These are phyloP conservation scores for Suillus cothurnatus DNA, from an alignment of 768 basidiomycete genomes.

Conservation along the genomic window DNA sequence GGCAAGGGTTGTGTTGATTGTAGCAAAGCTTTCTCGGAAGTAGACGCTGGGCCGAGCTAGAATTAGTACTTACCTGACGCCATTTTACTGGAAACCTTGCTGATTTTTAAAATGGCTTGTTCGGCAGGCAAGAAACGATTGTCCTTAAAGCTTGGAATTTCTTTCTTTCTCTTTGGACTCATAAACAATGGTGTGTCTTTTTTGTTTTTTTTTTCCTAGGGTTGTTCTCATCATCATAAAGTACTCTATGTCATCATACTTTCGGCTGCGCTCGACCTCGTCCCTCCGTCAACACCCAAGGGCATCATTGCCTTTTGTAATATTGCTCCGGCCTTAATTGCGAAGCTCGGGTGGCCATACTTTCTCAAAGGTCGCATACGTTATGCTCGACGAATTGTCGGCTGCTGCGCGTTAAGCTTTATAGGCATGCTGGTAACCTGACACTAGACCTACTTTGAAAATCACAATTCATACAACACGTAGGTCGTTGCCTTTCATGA, in stretches of 20 bases:
- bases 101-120: conserved; percentile 17
- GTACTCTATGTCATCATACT: conserved; percentile 97
- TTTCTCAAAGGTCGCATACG: conserved; percentile 83
- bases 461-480: not conserved
- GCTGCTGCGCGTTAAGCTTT: conserved; percentile 76
- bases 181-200: conserved; percentile 78
- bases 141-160: conserved; percentile 45
- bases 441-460: not conserved
- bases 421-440: conserved; percentile 83
- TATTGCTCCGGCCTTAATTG: conserved; percentile 83
- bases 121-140: conserved; percentile 26
- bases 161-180: conserved; percentile 91
- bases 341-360: conserved; percentile 94
- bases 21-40: conserved; percentile 19
- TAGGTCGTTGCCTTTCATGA: conserved; percentile 81
- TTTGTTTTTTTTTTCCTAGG: not conserved
- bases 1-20: conserved; percentile 29
- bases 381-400: conserved; percentile 72
- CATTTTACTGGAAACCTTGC: conserved; percentile 14
- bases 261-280: conserved; percentile 93
- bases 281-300: conserved; percentile 89
- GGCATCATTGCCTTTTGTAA: conserved; percentile 96
- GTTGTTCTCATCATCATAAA: conserved; percentile 27
- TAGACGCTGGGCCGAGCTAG: conserved; percentile 4
- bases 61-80: conserved; percentile 21